These are phyloP conservation scores for Acer yangbiense DNA, from an alignment of 345 rosid species.

Conservation along the genomic window DNA sequence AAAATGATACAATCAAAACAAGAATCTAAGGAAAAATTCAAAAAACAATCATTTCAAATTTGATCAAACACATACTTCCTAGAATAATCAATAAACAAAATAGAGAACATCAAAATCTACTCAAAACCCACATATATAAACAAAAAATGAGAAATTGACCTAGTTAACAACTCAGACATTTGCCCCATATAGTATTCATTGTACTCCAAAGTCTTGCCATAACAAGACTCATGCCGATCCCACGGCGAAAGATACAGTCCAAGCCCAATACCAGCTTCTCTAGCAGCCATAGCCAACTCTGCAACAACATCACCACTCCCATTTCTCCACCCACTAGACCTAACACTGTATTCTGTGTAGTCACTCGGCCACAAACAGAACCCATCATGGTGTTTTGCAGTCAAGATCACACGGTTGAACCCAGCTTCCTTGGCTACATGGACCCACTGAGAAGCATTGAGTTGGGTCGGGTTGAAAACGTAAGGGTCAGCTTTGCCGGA, in stretches of 20 bases:
- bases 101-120: neutral
- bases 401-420: slow-evolving; percentile 71
- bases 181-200: slow-evolving; percentile 88
- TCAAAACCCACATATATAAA: neutral
- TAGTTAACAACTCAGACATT: slow-evolving; percentile 78
- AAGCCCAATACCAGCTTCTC: slow-evolving; percentile 53
- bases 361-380: slow-evolving; percentile 88
- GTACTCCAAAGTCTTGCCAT: slow-evolving; percentile 80
- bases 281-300: slow-evolving; percentile 67
- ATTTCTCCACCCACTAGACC: slow-evolving; percentile 60
- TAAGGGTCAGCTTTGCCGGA: slow-evolving; percentile 69
- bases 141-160: slow-evolving; percentile 37
- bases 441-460: slow-evolving; percentile 86
- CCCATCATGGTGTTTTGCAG: slow-evolving; percentile 97
- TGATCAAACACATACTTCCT: neutral
- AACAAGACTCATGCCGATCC: slow-evolving; percentile 78
- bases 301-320: slow-evolving; percentile 77
- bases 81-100: neutral
- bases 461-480: slow-evolving; percentile 59
- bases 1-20: neutral
- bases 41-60: neutral
- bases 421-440: slow-evolving; percentile 69
- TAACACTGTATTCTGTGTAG: slow-evolving; percentile 77
- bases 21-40: neutral
- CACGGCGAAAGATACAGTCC: slow-evolving; percentile 91